Base-by-base conservation (phyloP, 176 grass and related monocot species). In the Eleusine indica region DNA sequence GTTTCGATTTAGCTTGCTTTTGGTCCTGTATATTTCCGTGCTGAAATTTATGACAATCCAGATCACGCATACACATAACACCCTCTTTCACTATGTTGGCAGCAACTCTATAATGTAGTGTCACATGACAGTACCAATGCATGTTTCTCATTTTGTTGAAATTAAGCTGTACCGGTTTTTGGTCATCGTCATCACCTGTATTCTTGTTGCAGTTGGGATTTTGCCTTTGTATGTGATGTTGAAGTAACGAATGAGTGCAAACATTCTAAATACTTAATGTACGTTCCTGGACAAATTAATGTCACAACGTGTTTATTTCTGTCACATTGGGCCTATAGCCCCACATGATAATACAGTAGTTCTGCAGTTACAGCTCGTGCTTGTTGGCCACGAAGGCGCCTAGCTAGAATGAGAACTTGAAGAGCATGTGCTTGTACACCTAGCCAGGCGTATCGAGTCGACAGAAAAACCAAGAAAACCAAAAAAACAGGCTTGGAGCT, bases 21-120 rank as follows among this genome's bases (percentile, higher is more conserved):
- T 48, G 66, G 68, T 73, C 66, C 28, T 85, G 71, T 80, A 85
- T 85, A 84, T 80, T 60, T 8, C 25, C 6, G 69, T 75, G 62
- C 22, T 81, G 30, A 40, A 65, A 67, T 62, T 67, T 62, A n/a
- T 7, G 21, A 30, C 10, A 17, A 17, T 41, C 28, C 5, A 19
- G 64, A 77, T 17, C 21, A 35, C 6, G 52, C 52, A 2, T 65
- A 32, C 66, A 16, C 54, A 83, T 43, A 43, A 76, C 49, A 62
- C 51, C 16, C 14, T 53, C 48, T 48, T 70, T 8, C 43, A 15
- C 61, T 30, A 42, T 9, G 35, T 43, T 30, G 14, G 38, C 52
- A 63, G 35, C 43, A 74, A 71, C 41, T 0, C 58, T 25, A 62
- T 62, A 25, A 62, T 62, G 58, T 62, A n/a, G 28, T 30, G 43